A percentile compares a stretch with the other conserved stretches of the same genome.
These are phyloP conservation scores for Colletotrichum graminicola DNA, from an alignment of 2,329 filamentous ascomycete genomes.

Conservation along the genomic window DNA sequence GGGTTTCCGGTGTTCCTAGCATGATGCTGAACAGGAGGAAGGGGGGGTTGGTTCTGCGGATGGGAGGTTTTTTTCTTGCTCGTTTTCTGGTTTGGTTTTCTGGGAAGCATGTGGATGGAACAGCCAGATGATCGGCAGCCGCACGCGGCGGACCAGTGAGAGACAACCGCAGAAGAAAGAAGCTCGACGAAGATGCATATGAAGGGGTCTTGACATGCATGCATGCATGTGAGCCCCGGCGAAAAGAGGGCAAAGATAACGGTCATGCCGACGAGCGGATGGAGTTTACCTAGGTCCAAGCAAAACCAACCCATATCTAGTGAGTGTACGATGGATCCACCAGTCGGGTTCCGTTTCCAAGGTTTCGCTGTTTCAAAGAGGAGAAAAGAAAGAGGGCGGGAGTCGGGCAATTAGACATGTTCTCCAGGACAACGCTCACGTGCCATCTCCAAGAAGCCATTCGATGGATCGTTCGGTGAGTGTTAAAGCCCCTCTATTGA, in stretches of 20 bases:
- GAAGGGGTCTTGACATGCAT: constrained; percentile 2
- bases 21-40: constrained; percentile 6
- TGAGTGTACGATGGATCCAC: not conserved
- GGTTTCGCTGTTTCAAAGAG: constrained; percentile 2
- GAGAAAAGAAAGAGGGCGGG: not conserved
- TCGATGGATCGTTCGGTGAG: not conserved
- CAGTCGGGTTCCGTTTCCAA: constrained; percentile 15
- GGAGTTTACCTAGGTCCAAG: constrained; percentile 17
- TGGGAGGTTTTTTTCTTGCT: not conserved
- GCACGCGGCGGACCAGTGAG: not conserved
- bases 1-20: not conserved
- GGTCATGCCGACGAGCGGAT: constrained; percentile 13
- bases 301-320: not conserved
- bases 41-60: not conserved
- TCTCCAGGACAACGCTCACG: constrained; percentile 10
- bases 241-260: constrained; percentile 16
- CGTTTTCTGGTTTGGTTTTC: not conserved
- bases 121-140: constrained; percentile 4
- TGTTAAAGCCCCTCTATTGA: not conserved
- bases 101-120: not conserved
- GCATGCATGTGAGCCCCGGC: constrained; percentile 20
- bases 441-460: constrained; percentile 23
- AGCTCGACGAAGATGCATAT: constrained; percentile 8
- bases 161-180: not conserved
- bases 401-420: not conserved